Conservation (phyloP, 2,329 filamentous ascomycete species). For the Metarhizium album region DNA sequence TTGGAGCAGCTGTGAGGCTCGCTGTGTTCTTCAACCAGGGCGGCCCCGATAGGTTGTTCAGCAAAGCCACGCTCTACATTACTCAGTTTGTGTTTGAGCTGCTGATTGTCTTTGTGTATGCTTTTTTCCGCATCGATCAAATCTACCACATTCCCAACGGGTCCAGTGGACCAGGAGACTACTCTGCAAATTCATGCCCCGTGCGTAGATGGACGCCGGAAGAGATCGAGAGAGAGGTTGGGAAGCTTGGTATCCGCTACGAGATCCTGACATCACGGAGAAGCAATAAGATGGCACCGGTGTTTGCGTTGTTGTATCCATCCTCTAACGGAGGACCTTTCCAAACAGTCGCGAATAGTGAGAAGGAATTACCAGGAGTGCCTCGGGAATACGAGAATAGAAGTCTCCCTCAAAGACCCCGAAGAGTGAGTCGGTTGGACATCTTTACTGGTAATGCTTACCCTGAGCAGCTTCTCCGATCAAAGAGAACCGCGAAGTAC, state of each 20-base stretch:
- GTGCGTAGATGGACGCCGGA: neutral
- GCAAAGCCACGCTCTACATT: constrained; percentile 23
- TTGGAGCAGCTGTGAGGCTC: constrained; percentile 13
- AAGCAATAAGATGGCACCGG: neutral
- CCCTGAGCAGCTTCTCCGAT: neutral
- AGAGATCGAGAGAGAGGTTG: neutral
- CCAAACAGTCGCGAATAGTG: no score
- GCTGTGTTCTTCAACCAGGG: constrained; percentile 14
- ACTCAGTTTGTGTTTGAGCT: constrained; percentile 24
- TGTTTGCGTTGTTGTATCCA: neutral
- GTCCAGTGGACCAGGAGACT: neutral
- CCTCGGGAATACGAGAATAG: neutral
- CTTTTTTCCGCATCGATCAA: constrained; percentile 17
- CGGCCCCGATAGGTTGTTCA: constrained; percentile 17
- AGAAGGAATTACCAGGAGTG: neutral
- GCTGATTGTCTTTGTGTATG: constrained; percentile 16
- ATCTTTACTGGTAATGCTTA: neutral
- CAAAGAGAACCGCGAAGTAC: neutral
- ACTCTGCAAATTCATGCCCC: neutral
- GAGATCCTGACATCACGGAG: neutral
- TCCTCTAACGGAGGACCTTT: neutral
- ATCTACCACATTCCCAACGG: constrained; percentile 21
- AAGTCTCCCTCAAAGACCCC: neutral
- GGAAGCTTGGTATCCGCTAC: constrained; percentile 2
- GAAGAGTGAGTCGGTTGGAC: neutral